Evolutionary conservation across 176 grass and related monocot species (phyloP).

Genomic region (Tillandsia leiboldiana): DNA sequence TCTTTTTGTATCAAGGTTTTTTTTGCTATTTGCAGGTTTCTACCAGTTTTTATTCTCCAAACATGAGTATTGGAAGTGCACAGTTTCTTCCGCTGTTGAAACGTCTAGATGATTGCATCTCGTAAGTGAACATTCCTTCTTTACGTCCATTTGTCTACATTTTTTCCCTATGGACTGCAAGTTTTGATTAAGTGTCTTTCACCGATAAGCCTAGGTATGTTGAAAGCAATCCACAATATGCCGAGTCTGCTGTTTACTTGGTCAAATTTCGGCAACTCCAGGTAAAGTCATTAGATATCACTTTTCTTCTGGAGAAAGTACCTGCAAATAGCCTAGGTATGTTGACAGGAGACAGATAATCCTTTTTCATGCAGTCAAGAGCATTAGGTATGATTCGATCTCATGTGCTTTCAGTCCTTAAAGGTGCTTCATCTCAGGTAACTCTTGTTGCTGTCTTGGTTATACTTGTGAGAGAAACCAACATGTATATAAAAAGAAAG

Average conservation of each 20-base stretch:
- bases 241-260: slow-evolving; percentile 95
- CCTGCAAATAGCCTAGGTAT: too few species aligned
- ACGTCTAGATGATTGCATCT: slow-evolving; percentile 94
- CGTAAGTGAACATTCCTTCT: slow-evolving; percentile 41
- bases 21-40: slow-evolving; percentile 50
- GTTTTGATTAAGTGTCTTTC: neutral
- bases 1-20: slow-evolving; percentile 5
- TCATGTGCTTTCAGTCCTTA: slow-evolving; percentile 92
- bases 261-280: slow-evolving; percentile 96
- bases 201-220: slow-evolving; percentile 60
- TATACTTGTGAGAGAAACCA: slow-evolving; percentile 11
- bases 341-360: slow-evolving; percentile 14
- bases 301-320: neutral
- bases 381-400: slow-evolving; percentile 92
- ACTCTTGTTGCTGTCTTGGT: slow-evolving; percentile 25
- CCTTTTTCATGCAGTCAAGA: slow-evolving; percentile 48
- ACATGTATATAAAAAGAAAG: slow-evolving; percentile 8
- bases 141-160: neutral
- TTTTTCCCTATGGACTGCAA: neutral
- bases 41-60: slow-evolving; percentile 80
- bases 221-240: slow-evolving; percentile 93
- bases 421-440: slow-evolving; percentile 88
- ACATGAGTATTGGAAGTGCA: slow-evolving; percentile 72
- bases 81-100: slow-evolving; percentile 91
- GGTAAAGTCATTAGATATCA: slow-evolving; percentile 17